phyloP scores from a whole-genome alignment of 176 grass and related monocot species.

The Musa acuminata region DNA sequence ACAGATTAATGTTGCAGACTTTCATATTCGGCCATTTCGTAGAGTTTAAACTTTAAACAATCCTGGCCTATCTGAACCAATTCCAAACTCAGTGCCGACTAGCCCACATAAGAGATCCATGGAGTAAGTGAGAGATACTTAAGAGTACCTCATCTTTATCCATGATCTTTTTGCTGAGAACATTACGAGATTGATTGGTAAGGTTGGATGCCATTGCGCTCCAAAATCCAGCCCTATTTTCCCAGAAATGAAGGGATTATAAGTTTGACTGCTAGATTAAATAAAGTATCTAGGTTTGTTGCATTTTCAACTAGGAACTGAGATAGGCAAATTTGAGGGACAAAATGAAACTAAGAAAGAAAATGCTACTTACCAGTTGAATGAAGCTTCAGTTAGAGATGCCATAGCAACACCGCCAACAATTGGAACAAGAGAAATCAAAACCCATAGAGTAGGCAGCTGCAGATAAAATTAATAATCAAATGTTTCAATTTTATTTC shows the following conservation, averaged over 20 bases:
- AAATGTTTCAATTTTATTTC: not conserved
- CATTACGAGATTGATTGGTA: conserved; percentile 65
- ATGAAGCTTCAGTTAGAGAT: conserved; percentile 61
- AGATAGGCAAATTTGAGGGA: not conserved
- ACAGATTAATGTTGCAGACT: not conserved
- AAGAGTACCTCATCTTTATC: conserved; percentile 40
- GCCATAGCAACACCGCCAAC: conserved; percentile 68
- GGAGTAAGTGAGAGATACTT: not conserved
- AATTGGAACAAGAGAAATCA: conserved; percentile 63
- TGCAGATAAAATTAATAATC: conserved; percentile 22
- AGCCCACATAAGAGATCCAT: not conserved
- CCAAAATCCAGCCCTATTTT: conserved; percentile 70
- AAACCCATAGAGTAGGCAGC: conserved; percentile 43
- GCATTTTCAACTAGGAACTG: not conserved
- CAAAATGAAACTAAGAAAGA: not conserved
- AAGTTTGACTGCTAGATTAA: not conserved
- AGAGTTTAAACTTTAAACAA: no score
- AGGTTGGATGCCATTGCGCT: conserved; percentile 87
- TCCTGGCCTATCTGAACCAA: no score
- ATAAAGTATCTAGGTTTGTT: not conserved
- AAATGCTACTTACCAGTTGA: conserved; percentile 52
- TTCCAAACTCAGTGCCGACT: no score
- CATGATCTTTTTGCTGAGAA: conserved; percentile 64
- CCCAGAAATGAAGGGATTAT: not conserved
- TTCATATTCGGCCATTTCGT: not conserved